A percentile compares a stretch with the other conserved stretches of the same genome.
Conservation (phyloP, 2,329 filamentous ascomycete species). For the Calonectria montana region DNA sequence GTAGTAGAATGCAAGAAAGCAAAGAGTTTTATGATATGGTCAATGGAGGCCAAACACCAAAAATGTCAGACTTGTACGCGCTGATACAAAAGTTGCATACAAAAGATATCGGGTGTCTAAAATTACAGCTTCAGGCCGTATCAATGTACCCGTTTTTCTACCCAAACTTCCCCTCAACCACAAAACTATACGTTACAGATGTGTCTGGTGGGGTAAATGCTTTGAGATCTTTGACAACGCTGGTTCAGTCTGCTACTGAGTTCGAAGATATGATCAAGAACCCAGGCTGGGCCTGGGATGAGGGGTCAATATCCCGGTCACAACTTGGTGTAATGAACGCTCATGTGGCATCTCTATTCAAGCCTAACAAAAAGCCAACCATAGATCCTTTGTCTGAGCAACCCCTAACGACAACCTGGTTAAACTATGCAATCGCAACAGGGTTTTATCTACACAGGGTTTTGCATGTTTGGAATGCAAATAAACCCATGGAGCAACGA, state of each 20-base stretch:
- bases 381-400: neutral
- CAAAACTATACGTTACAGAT: neutral
- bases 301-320: neutral
- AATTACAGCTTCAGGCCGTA: neutral
- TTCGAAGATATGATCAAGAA: neutral
- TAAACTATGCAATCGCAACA: neutral
- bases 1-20: neutral
- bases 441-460: neutral
- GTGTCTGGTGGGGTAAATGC: neutral
- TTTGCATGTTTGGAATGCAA: neutral
- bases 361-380: neutral
- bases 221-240: neutral
- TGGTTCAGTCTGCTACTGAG: neutral
- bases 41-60: neutral
- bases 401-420: neutral
- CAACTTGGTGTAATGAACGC: neutral
- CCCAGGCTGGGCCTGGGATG: neutral
- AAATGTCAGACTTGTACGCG: neutral
- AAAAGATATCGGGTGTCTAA: neutral
- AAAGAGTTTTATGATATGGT: neutral
- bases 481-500: neutral
- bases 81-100: neutral
- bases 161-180: neutral
- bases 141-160: neutral
- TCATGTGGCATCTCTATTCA: neutral